phyloP scores from a whole-genome alignment of 371 early-diverging fungal species.

The Blakeslea trispora region DNA sequence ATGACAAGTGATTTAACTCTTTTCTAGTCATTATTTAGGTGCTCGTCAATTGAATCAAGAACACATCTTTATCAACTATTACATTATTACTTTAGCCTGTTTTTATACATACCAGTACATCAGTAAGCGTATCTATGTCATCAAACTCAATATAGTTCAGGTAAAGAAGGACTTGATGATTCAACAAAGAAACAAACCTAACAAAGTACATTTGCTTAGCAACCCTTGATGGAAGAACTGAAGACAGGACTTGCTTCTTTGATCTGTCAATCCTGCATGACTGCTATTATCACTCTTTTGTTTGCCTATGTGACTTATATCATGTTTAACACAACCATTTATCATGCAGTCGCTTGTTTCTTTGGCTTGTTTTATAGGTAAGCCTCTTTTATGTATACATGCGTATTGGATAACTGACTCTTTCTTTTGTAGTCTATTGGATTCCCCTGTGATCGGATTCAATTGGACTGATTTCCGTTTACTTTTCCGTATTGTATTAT shows the following conservation, averaged over 20 bases:
- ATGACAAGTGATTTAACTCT: neutral
- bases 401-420: too few relatives aligned
- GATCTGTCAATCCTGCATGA: constrained; percentile 15
- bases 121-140: constrained; percentile 24
- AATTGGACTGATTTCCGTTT: constrained; percentile 46
- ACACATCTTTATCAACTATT: constrained; percentile 42
- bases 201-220: too few relatives aligned
- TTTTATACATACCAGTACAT: constrained; percentile 35
- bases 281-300: constrained; percentile 22
- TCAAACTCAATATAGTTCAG: constrained; percentile 43
- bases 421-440: constrained; percentile 49
- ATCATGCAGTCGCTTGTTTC: constrained; percentile 29
- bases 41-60: constrained; percentile 46
- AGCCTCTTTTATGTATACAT: too few relatives aligned
- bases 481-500: constrained; percentile 40
- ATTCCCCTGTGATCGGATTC: constrained; percentile 45
- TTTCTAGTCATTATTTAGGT: constrained; percentile 30
- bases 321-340: constrained; percentile 32
- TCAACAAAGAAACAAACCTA: too few relatives aligned
- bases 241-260: constrained; percentile 32
- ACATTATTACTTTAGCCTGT: constrained; percentile 36
- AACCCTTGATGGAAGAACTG: constrained; percentile 29
- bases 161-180: too few relatives aligned
- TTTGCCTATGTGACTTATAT: constrained; percentile 26
- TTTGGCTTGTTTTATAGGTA: constrained; percentile 33